Base-by-base conservation (phyloP, 2,329 filamentous ascomycete genomes). In the Aspergillus oerlinghausenensis region DNA sequence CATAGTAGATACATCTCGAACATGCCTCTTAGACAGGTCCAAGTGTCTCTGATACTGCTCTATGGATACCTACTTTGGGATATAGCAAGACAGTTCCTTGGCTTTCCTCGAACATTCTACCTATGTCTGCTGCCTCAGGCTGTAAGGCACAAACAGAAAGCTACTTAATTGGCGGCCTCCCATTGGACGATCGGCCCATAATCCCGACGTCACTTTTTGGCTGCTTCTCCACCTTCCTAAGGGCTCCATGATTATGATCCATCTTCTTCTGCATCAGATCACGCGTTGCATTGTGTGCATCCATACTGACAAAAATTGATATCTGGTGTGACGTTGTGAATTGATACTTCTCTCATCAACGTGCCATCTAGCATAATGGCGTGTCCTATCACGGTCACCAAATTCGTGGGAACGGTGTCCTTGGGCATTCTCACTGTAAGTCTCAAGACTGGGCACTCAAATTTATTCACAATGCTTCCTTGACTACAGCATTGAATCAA, bases 381-480 rank as follows among this genome's bases (percentile, higher is more conserved):
- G 66, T 84, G 83, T 66, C 85, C 82, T 67, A 85, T 96, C 69
- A 87, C 90, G 55, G 78, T 88, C 73, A 85, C 89, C 78, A 97
- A 97, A 79, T 96, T 97, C 73, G 88, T 97, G 65, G 93, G 93
- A 69, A 95, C 91, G 52, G 84, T 96, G 64, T 93, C 89, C 67
- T 82, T 97, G 56, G 93, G 93, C 61, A 82, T 97, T 56, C 78
- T 96, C 73, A 96, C 92, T 58, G 92, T 96, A 84, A 68, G 88
- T 80, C 21, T 23, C 42, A 10, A 19, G 2, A 21, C 9, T 23
- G 29, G 28, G 32, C 4, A 14, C 32, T 35, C 32, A 6, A 17
- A 17, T 7, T 17, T 17, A 38, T 32, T 4, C 11, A 2, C 29
- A 14, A 4, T 2, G 11, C 29, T 32, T 14, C 10, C 11, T 11